Base-by-base conservation (phyloP, 2,329 filamentous ascomycete genomes). In the Leptographium radiaticola region DNA sequence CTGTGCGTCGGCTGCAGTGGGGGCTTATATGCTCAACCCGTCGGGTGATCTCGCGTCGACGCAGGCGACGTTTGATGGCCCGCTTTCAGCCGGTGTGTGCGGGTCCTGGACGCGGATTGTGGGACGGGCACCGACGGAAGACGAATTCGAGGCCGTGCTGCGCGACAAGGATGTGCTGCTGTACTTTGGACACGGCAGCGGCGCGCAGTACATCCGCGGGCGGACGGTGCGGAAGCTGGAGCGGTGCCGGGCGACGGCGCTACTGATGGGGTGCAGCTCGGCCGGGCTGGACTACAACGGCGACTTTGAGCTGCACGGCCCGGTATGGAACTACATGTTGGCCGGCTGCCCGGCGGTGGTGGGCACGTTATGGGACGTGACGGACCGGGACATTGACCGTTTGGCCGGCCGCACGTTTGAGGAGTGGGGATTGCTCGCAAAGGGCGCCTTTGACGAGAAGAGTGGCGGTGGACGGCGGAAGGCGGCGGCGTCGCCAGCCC, bases 301-400 rank as follows among this genome's bases (percentile, higher is more conserved):
- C 50, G 85, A 89, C 58, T 95, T 95, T 63, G 90, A 97, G 67
- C 84, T 86, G n/a, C 85, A 87, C 61, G 91, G 93, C 1, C 89
- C 91, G 54, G 87, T 93, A 30, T 83, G 90, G 71, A 89, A 90
- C 62, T 97, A 97, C 70, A 83, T 98, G 69, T 83, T 91, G 60
- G 90, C 89, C 0, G 91, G 89, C 1, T 82, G 79, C 61, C 89
- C 89, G 4, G 89, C 91, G 0, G 81, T 97, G 11, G 83, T 97
- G 2, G 93, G 89, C 47, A 96, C 90, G 16, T 74, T 98, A 40
- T 98, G 93, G 93, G 93, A 98, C 67, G 93, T 98, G 50, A 98
- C 93, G 11, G 93, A 98, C 66, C 87, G 87, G 63, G 93, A 98
- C 67, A 95, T 96, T 66, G 94, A 98, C 71, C 86, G 90, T 18